phyloP scores from a whole-genome alignment of 23 red algal species.

The Chondrus crispus region DNA sequence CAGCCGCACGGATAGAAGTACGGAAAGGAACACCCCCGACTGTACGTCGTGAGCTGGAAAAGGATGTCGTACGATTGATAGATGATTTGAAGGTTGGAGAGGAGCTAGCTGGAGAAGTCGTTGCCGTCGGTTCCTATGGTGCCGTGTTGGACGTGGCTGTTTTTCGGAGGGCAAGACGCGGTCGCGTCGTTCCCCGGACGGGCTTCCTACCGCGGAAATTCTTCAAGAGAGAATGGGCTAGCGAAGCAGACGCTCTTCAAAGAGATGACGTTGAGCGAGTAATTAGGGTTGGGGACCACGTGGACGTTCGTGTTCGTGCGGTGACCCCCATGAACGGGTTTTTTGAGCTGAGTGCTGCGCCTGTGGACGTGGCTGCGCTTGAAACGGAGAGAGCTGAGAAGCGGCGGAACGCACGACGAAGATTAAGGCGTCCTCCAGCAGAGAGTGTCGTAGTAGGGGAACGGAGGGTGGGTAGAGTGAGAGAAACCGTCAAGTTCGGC shows the following conservation, averaged over 20 bases:
- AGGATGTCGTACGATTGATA: not conserved
- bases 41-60: not conserved
- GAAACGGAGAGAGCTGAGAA: not conserved
- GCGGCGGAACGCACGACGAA: not conserved
- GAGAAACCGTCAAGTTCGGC: not conserved
- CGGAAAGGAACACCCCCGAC: not conserved
- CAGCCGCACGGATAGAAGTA: conserved; percentile 33
- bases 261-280: not conserved
- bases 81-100: conserved; percentile 30
- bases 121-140: conserved; percentile 7
- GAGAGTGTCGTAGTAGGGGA: not conserved
- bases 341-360: conserved; percentile 2
- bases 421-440: not conserved
- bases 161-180: not conserved
- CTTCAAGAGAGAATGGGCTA: conserved; percentile 42
- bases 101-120: conserved; percentile 13
- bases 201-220: conserved; percentile 24
- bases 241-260: conserved; percentile 10
- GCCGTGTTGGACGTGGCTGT: conserved; percentile 34
- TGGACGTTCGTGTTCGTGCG: conserved; percentile 40
- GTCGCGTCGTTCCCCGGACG: not conserved
- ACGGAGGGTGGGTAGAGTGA: conserved; percentile 4
- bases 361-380: conserved; percentile 1
- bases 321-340: not conserved
- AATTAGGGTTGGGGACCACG: conserved; percentile 17